Base-by-base conservation (phyloP, 1,139 yeast genomes). In the Lipomyces yarrowii region DNA sequence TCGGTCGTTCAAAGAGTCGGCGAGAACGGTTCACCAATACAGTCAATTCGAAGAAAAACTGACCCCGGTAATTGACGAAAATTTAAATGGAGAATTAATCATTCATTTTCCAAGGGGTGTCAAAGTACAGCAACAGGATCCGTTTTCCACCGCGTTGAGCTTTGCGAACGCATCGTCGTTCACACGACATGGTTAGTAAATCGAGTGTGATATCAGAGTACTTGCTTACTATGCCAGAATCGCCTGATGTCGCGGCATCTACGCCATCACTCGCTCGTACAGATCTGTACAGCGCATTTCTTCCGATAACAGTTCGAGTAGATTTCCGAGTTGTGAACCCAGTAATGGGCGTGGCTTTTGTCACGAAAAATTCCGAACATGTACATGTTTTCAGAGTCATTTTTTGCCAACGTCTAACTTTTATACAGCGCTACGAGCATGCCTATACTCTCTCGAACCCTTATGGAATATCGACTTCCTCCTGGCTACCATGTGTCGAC, bases 401-500 rank as follows among this genome's bases (percentile, higher is more conserved):
- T 21, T 6, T 15, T 26, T 13, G 11, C 48, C 48, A 18, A 7
- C 21, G 21, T 42, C 48, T 42, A 42, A 42, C 48, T n/a, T 26
- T 11, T 6, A 42, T 7, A 26, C 10, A 65, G 64, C 54, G 60
- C 2, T 67, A 57, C 21, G 62, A 62, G 96, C 96, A 90, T 74
- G 96, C 91, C 1, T 92, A 89, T 76, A 93, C 99, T 0, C 82
- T 86, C 0, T 93, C 94, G 74, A 83, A 91, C 2, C 93, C 91
- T 35, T 79, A 87, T 59, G 92, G 92, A 26, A 83, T 90, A 8
- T 86, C 96, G 15, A 90, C 98, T 0, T 90, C 97, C 1, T 88
- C 92, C 26, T 96, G 99, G 99, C 90, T 94, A 59, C 99, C 99
- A 0, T 96, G 99, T 75, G 83, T 94, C 4, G 98, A 96, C 72